Evolutionary conservation across 2,329 filamentous ascomycete species (phyloP).

Genomic region (Dryadomyces sulphureus): DNA sequence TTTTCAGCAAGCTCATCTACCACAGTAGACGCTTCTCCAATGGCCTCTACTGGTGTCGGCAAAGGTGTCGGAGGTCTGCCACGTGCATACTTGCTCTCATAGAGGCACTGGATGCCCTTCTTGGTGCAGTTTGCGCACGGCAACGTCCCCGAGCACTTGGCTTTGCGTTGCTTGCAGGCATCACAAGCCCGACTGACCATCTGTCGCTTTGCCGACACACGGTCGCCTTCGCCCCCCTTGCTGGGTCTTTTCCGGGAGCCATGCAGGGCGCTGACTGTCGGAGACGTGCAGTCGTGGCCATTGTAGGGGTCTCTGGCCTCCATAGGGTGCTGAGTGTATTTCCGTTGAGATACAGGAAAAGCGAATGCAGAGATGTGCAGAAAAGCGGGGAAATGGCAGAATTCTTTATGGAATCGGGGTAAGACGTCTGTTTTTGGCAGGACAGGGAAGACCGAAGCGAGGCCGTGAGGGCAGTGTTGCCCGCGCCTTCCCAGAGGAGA

Average conservation of each 20-base stretch:
- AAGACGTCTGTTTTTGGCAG: too few species aligned
- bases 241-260: neutral
- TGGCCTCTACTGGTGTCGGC: neutral
- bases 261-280: neutral
- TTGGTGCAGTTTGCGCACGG: constrained; percentile 1
- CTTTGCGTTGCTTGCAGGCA: constrained; percentile 1
- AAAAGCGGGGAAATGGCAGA: too few species aligned
- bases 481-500: neutral
- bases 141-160: neutral
- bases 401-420: too few species aligned
- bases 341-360: neutral
- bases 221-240: neutral
- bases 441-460: neutral
- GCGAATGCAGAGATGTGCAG: too few species aligned
- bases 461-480: too few species aligned
- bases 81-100: neutral
- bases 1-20: neutral
- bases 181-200: constrained; percentile 2
- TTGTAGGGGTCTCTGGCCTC: neutral
- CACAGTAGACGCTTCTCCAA: neutral
- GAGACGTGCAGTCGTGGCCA: neutral
- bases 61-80: neutral
- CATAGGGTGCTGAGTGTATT: neutral
- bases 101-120: neutral
- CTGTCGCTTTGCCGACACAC: neutral